Conservation (phyloP, 1,284 basidiomycete genomes). For the Malassezia japonica region DNA sequence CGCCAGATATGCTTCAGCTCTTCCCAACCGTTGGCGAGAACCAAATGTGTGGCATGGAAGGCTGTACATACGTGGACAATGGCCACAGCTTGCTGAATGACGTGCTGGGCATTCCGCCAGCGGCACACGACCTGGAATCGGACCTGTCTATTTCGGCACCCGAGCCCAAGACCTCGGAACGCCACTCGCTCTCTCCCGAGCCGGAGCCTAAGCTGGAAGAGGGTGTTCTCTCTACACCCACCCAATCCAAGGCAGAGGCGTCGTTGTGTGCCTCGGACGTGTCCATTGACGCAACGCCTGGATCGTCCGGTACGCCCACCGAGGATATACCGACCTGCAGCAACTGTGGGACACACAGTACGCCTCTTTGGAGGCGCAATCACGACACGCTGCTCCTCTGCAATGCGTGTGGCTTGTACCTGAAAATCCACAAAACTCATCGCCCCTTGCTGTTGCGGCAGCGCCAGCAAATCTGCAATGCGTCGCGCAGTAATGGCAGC, state of each 20-base stretch:
- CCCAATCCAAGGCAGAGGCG: too few relatives aligned
- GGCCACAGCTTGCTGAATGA: not conserved
- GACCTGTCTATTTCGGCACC: too few relatives aligned
- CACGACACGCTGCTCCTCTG: conserved; percentile 37
- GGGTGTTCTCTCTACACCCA: too few relatives aligned
- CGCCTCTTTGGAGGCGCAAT: conserved; percentile 42
- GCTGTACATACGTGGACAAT: conserved; percentile 4
- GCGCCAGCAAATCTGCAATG: conserved; percentile 29
- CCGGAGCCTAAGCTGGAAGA: too few relatives aligned
- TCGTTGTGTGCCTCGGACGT: too few relatives aligned
- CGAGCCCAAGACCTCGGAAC: too few relatives aligned
- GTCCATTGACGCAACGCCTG: conserved; percentile 2
- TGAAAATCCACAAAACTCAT: conserved; percentile 43
- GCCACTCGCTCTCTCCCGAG: too few relatives aligned
- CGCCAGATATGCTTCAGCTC: conserved; percentile 14
- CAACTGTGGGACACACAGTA: conserved; percentile 41
- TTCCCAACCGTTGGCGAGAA: not conserved
- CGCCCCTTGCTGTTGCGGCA: conserved; percentile 20
- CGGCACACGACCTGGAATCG: not conserved
- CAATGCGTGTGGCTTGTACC: conserved; percentile 45
- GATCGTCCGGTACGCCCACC: not conserved
- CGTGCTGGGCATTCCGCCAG: not conserved
- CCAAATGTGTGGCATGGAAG: conserved; percentile 10
- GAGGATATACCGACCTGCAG: conserved; percentile 27
- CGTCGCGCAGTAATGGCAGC: conserved; percentile 24